Evolutionary conservation across 345 rosid species (phyloP), one percentile per base, ranked within the genome.

Genomic region (Pelargonium nanum): DNA sequence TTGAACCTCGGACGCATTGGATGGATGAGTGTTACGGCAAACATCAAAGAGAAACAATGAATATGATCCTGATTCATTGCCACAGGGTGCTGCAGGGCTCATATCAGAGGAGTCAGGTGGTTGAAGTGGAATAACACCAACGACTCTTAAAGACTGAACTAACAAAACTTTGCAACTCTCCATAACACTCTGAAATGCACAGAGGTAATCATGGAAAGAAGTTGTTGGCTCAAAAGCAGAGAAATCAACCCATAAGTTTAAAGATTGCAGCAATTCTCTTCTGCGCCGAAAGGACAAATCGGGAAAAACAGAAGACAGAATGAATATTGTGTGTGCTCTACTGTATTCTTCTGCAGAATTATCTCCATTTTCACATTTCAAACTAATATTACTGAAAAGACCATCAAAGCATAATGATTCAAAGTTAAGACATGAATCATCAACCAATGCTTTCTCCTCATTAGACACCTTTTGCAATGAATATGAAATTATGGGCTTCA

Each of bases 381-480:
- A 72, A 64, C 76, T 68, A 54, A 88, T 78, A 62, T 74, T 66
- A 58, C 44, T 70, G 64, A 83, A 76, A 34, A 88, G 89, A 72
- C 83, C 89, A 63, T 78, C 78, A 64, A 85, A 88, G 78, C 96
- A 88, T 56, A 88, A 65, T 22, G 87, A 78, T 71, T 88, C 96
- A 61, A 88, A 88, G 74, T 77, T 78, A 58, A 77, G 82, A 68
- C 87, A 81, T 15, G 80, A 63, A 68, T 85, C 83, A 65, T 78
- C 81, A 68, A 70, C 71, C 53, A 72, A 44, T 17, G 58, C 32
- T 63, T 72, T 75, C 65, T 80, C 89, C 71, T 78, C 89, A 65
- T 75, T 74, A 50, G 81, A 75, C 25, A 69, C 81, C 70, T 80
- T 83, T 45, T 48, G 68, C 58, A 88, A 73, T 24, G 96, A 79